Base-by-base conservation (phyloP, 352 stramenopile species). In the Phytophthora cactorum region DNA sequence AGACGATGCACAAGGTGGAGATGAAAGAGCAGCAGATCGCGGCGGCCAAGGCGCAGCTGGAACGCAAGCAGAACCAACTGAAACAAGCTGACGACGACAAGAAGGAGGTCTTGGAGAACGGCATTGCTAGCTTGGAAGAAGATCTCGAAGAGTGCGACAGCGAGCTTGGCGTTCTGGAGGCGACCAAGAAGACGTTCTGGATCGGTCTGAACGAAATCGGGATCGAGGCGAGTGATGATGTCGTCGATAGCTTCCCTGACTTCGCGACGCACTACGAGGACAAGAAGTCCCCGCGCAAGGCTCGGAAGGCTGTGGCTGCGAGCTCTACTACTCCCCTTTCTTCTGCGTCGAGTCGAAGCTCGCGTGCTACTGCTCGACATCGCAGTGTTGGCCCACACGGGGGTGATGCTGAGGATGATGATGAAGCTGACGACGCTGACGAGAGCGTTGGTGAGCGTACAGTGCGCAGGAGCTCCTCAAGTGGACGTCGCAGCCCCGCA, bases 161-260 rank as follows among this genome's bases (percentile, higher is more conserved):
- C 15, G 80, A 90, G 59, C 79, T 91, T 45, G 63, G 68, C 9
- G 68, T 85, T 46, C 71, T 95, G 28, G 85, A 98, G 52, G 91
- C 22, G 61, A 80, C 44, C 49, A 80, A 15, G 74, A 70, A n/a
- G 72, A 89, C 52, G 12, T 77, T 63, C 47, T 77, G 70, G 70
- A 12, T 25, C 3, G 68, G 25, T 34, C 27, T 77, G 59, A 74
- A 71, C 52, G 63, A 68, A 17, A 72, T 76, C 53, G 82, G 79
- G 4, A 86, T 86, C 55, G 76, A 79, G 11, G 52, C 56, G 11
- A 69, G 78, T 25, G 71, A 90, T 50, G 77, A 91, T 54, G 77
- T 75, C 1, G 69, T 72, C 14, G 83, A 92, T 55, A 68, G 80
- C 0, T 88, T 90, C 29, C 71, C 70, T 12, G 56, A 81, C 4